phyloP scores from a whole-genome alignment of 1,139 yeast species.

The Yamadazyma dushanensis region DNA sequence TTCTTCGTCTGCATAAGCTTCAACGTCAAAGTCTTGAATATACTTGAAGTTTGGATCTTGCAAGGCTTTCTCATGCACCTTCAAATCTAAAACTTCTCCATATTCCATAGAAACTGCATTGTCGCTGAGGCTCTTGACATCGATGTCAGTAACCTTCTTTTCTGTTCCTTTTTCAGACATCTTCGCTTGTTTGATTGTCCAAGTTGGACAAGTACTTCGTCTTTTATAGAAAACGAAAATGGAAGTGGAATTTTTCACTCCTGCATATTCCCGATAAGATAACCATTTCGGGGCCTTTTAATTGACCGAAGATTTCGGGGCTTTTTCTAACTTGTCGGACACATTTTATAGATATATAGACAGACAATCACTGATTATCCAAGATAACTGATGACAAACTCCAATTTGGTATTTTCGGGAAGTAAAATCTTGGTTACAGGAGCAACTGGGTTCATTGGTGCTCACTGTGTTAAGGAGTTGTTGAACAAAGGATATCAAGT shows the following conservation, averaged over 20 bases:
- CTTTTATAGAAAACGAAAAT: no score
- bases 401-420: constrained; percentile 7
- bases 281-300: background rate
- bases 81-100: constrained; percentile 4
- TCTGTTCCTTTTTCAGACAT: constrained; percentile 6
- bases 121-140: constrained; percentile 13
- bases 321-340: background rate
- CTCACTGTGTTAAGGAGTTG: constrained; percentile 28
- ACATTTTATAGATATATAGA: constrained; percentile 1
- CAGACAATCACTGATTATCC: background rate
- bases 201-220: no score
- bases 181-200: background rate
- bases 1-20: constrained; percentile 15
- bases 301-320: constrained; percentile 1
- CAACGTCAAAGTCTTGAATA: constrained; percentile 17
- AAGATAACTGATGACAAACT: constrained; percentile 12
- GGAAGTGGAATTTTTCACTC: background rate
- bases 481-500: constrained; percentile 47
- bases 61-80: constrained; percentile 6
- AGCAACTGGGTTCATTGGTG: constrained; percentile 40
- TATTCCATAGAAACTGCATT: constrained; percentile 8
- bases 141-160: constrained; percentile 17
- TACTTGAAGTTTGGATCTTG: constrained; percentile 17
- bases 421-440: constrained; percentile 31
- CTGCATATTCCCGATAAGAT: background rate